Evolutionary conservation across 163 green algal genomes (phyloP).

Genomic region (Botryococcus braunii): DNA sequence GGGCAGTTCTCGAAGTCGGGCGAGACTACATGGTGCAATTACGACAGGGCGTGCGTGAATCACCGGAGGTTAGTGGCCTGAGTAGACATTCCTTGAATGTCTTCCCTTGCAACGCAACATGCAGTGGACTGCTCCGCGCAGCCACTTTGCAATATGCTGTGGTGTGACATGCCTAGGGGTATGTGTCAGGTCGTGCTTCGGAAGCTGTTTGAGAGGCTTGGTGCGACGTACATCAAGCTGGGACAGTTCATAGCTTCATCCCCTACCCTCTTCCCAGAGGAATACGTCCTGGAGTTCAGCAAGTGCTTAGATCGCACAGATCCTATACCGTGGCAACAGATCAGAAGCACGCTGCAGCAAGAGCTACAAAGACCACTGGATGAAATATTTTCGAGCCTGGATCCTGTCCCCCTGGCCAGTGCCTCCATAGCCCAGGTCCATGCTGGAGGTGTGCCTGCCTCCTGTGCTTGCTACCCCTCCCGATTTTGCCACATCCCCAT

Average conservation of each 20-base stretch:
- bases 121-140: slow-evolving; percentile 14
- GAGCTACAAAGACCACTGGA: slow-evolving; percentile 59
- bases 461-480: no score
- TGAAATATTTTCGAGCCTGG: slow-evolving; percentile 73
- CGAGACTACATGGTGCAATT: slow-evolving; percentile 30
- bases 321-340: slow-evolving; percentile 57
- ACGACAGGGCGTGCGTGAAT: slow-evolving; percentile 7
- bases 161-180: not conserved
- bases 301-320: slow-evolving; percentile 85
- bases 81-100: not conserved
- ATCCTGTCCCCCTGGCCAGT: slow-evolving; percentile 68
- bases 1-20: slow-evolving; percentile 30
- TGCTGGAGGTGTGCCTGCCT: slow-evolving; percentile 16
- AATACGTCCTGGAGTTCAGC: slow-evolving; percentile 95
- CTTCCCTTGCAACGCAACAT: not conserved
- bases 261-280: slow-evolving; percentile 86
- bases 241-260: slow-evolving; percentile 92
- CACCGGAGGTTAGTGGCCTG: not conserved
- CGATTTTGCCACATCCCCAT: no score
- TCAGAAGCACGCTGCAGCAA: slow-evolving; percentile 63
- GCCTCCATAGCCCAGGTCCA: slow-evolving; percentile 82
- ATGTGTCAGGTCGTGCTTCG: slow-evolving; percentile 49
- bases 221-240: slow-evolving; percentile 96
- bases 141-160: slow-evolving; percentile 16
- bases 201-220: slow-evolving; percentile 89